phyloP scores from a whole-genome alignment of 2,329 filamentous ascomycete genomes.

The Teratosphaeria gauchensis region DNA sequence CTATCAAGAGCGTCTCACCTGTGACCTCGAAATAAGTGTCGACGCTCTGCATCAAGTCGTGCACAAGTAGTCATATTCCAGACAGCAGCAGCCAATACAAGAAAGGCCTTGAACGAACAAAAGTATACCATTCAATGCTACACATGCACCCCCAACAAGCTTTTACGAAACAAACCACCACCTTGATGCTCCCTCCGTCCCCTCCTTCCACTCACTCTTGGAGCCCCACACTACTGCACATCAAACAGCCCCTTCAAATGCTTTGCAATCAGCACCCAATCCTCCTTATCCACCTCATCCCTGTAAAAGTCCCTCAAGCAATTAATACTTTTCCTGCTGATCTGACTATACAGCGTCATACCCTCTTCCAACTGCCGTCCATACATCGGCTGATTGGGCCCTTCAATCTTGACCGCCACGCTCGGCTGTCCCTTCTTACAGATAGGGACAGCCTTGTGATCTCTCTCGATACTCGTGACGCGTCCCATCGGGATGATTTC shows the following conservation, averaged over 20 bases:
- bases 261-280: slow-evolving; percentile 92
- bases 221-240: slow-evolving; percentile 28
- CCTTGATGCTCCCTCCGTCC: background rate
- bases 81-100: background rate
- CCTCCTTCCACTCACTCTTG: background rate
- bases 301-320: slow-evolving; percentile 94
- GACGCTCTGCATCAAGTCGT: too few species aligned
- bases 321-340: slow-evolving; percentile 83
- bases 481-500: slow-evolving; percentile 78
- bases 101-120: background rate
- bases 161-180: background rate
- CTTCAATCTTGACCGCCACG: slow-evolving; percentile 96
- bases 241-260: slow-evolving; percentile 83
- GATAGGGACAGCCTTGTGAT: slow-evolving; percentile 86
- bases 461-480: slow-evolving; percentile 85
- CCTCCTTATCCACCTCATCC: slow-evolving; percentile 76
- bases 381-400: slow-evolving; percentile 81
- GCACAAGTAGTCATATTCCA: too few species aligned
- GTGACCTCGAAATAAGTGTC: too few species aligned
- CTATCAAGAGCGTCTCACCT: too few species aligned
- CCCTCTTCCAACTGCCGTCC: slow-evolving; percentile 80
- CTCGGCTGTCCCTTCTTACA: slow-evolving; percentile 97
- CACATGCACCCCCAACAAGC: background rate
- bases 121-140: background rate
- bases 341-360: slow-evolving; percentile 77